A percentile compares a stretch with the other conserved stretches of the same genome.
Conservation (phyloP, 305 asterid genomes). For the Nicotiana rustica region DNA sequence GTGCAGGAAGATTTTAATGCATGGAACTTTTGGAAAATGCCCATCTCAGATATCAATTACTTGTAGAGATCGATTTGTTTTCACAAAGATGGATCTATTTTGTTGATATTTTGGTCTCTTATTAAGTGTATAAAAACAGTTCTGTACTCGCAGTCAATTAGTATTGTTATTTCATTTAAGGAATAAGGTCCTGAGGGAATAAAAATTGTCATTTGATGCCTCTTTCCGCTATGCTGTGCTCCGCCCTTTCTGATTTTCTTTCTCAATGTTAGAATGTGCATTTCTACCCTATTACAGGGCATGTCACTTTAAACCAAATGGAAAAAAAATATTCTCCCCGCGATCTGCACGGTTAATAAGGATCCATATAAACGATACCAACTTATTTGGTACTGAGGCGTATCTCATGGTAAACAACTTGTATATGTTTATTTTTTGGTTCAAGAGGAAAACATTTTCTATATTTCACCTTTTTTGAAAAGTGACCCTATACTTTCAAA, state of each 20-base stretch:
- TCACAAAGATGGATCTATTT: not conserved
- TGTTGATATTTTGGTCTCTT: not conserved
- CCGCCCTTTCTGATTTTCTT: not conserved
- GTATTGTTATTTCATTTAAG: not conserved
- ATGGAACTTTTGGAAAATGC: slow-evolving; percentile 91
- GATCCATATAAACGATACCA: no score
- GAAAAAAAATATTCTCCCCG: no score
- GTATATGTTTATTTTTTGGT: no score
- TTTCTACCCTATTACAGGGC: not conserved
- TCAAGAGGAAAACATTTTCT: no score
- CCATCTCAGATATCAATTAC: slow-evolving; percentile 62
- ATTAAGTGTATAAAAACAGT: not conserved
- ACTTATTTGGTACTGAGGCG: no score
- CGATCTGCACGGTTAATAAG: no score
- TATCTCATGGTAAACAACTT: no score
- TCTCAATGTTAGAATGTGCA: not conserved
- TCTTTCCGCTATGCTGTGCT: not conserved
- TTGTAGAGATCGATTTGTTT: slow-evolving; percentile 45
- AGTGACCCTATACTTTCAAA: no score
- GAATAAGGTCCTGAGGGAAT: not conserved
- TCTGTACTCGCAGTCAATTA: not conserved
- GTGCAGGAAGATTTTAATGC: slow-evolving; percentile 86
- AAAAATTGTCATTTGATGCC: not conserved
- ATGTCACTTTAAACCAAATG: no score
- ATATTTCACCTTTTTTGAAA: no score